A percentile compares a stretch with the other conserved stretches of the same genome.
These are phyloP conservation scores for Endocalyx cinctus DNA, from an alignment of 2,329 filamentous ascomycete genomes.

Conservation along the genomic window DNA sequence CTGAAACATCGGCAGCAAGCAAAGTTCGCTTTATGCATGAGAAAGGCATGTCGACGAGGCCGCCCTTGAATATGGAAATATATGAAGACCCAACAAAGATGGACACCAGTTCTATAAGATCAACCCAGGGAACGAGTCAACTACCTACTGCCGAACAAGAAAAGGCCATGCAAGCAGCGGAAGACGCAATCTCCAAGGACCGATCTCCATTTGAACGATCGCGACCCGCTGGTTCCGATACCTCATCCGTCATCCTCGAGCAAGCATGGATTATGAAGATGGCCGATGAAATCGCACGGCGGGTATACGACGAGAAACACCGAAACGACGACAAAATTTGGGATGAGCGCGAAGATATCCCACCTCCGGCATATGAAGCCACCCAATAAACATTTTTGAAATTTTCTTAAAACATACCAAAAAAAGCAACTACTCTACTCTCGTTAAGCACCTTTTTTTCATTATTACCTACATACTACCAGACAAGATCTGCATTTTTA, in stretches of 20 bases:
- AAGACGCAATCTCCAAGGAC: conserved; percentile 25
- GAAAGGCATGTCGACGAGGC: conserved; percentile 24
- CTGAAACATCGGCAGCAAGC: conserved; percentile 25
- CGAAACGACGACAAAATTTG: conserved; percentile 47
- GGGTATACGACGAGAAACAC: conserved; percentile 82
- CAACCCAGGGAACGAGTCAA: conserved; percentile 9
- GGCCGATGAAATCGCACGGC: conserved; percentile 82
- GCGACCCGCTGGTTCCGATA: conserved; percentile 40
- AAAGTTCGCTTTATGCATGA: conserved; percentile 39
- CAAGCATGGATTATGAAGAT: conserved; percentile 91
- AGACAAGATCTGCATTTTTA: conserved; percentile 5
- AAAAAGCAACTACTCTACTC: conserved; percentile 4
- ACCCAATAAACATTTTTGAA: conserved; percentile 38
- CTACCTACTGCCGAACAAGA: conserved; percentile 16
- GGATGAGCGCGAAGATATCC: conserved; percentile 52
- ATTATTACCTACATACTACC: conserved; percentile 7
- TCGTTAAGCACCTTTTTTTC: conserved; percentile 4
- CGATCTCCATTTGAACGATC: conserved; percentile 23
- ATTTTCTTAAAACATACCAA: too few species aligned
- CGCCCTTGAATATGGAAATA: conserved; percentile 30
- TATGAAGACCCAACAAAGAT: conserved; percentile 22
- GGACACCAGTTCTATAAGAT: conserved; percentile 9
- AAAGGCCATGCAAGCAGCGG: conserved; percentile 17
- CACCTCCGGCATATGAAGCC: conserved; percentile 60
- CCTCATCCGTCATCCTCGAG: conserved; percentile 61